Evolutionary conservation across 345 rosid genomes (phyloP).

Genomic region (Eucalyptus pumila): DNA sequence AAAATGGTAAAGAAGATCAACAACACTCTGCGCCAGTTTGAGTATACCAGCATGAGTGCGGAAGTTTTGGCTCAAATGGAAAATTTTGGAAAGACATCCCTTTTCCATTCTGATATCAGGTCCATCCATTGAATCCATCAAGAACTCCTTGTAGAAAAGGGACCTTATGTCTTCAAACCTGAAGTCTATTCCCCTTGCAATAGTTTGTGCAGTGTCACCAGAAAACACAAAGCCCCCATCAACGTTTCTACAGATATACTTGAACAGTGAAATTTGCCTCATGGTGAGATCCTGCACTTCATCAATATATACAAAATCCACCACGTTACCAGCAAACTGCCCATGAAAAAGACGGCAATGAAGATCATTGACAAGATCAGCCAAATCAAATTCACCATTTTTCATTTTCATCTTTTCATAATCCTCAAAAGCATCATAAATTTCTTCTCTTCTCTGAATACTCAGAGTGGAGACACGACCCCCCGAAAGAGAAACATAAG

Average conservation of each 20-base stretch:
- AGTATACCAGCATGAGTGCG: constrained; percentile 41
- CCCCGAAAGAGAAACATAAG: constrained; percentile 16
- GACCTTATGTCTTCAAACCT: constrained; percentile 35
- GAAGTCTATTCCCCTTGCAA: constrained; percentile 37
- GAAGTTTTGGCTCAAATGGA: constrained; percentile 32
- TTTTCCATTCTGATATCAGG: background rate
- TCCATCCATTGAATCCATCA: background rate
- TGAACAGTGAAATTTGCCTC: constrained; percentile 41
- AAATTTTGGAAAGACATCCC: constrained; percentile 15
- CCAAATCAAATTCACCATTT: constrained; percentile 35
- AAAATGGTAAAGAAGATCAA: constrained; percentile 29
- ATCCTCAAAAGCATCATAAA: constrained; percentile 23
- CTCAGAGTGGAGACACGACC: constrained; percentile 20
- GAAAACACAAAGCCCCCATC: constrained; percentile 37
- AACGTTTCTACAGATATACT: constrained; percentile 20
- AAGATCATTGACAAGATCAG: constrained; percentile 44
- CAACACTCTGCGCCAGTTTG: constrained; percentile 40
- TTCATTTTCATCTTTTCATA: constrained; percentile 31
- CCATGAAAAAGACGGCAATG: constrained; percentile 16
- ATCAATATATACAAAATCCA: constrained; percentile 46
- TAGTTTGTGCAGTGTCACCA: constrained; percentile 39
- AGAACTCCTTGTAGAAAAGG: constrained; percentile 29
- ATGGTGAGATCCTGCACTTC: constrained; percentile 57
- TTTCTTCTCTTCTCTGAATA: constrained; percentile 2
- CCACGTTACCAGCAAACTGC: constrained; percentile 7